A percentile compares a stretch with the other conserved stretches of the same genome.
Conservation (phyloP, 192 early-diverging fungal species). For the Pilaira anomala region DNA sequence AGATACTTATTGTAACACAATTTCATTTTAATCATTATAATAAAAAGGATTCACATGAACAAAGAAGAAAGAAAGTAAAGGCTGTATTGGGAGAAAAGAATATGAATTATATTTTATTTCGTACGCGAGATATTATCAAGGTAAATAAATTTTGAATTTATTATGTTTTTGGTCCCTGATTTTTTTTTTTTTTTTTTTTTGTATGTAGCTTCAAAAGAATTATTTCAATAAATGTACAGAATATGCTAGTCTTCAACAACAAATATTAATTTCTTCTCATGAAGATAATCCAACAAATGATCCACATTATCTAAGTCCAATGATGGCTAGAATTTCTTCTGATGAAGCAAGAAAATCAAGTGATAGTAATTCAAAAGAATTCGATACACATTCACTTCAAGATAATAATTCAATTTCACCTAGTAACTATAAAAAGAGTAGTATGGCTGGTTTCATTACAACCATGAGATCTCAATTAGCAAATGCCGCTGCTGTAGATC, state of each 20-base stretch:
- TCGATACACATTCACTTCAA: constrained; percentile 5
- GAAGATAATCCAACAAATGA: neutral
- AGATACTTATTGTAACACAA: neutral
- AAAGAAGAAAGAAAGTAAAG: constrained; percentile 16
- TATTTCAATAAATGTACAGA: constrained; percentile 20
- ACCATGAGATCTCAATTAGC: constrained; percentile 24
- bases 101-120: neutral
- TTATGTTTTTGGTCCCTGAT: neutral
- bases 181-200: neutral
- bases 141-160: neutral
- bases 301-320: neutral
- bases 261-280: neutral
- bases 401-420: neutral
- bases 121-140: constrained; percentile 18
- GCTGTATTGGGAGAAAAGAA: constrained; percentile 13
- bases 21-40: neutral
- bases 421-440: constrained; percentile 14
- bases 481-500: constrained; percentile 18
- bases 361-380: constrained; percentile 7
- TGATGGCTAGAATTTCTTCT: neutral
- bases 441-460: constrained; percentile 27
- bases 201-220: constrained; percentile 7
- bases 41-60: constrained; percentile 14
- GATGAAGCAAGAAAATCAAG: constrained; percentile 16
- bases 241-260: constrained; percentile 1